phyloP scores from a whole-genome alignment of 805 yeast genomes.

The Metschnikowia amazonensis region DNA sequence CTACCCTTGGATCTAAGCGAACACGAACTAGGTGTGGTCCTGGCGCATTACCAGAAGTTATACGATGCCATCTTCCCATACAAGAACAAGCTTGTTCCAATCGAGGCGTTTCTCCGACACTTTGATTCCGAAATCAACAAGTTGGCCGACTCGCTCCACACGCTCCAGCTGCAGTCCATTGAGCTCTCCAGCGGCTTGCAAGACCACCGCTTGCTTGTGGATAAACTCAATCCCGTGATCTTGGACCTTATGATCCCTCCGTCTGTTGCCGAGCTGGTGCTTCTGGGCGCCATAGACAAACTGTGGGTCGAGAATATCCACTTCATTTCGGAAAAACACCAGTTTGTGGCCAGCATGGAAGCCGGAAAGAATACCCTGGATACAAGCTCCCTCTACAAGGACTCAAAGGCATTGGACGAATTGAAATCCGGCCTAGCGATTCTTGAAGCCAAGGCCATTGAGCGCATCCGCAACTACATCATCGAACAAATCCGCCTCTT shows the following conservation, averaged over 20 bases:
- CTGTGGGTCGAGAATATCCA: slow-evolving; percentile 66
- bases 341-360: slow-evolving; percentile 40
- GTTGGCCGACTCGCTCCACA: slow-evolving; percentile 29
- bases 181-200: slow-evolving; percentile 27
- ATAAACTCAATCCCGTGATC: slow-evolving; percentile 67
- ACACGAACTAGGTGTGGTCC: slow-evolving; percentile 16
- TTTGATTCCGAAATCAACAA: slow-evolving; percentile 52
- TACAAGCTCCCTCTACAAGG: slow-evolving; percentile 15
- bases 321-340: slow-evolving; percentile 55
- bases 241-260: slow-evolving; percentile 77
- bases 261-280: slow-evolving; percentile 53
- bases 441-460: slow-evolving; percentile 62
- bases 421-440: slow-evolving; percentile 40
- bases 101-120: slow-evolving; percentile 47
- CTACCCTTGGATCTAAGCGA: slow-evolving; percentile 13
- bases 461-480: slow-evolving; percentile 69
- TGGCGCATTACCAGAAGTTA: slow-evolving; percentile 15
- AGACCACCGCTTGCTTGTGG: slow-evolving; percentile 27
- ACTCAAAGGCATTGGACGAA: slow-evolving; percentile 26
- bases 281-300: slow-evolving; percentile 52
- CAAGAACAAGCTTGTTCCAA: slow-evolving; percentile 39
- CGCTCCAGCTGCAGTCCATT: slow-evolving; percentile 34
- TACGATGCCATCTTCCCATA: slow-evolving; percentile 13
- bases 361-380: slow-evolving; percentile 1
- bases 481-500: slow-evolving; percentile 63